phyloP scores from a whole-genome alignment of 2,329 filamentous ascomycete species.

The Neonectria magnoliae region DNA sequence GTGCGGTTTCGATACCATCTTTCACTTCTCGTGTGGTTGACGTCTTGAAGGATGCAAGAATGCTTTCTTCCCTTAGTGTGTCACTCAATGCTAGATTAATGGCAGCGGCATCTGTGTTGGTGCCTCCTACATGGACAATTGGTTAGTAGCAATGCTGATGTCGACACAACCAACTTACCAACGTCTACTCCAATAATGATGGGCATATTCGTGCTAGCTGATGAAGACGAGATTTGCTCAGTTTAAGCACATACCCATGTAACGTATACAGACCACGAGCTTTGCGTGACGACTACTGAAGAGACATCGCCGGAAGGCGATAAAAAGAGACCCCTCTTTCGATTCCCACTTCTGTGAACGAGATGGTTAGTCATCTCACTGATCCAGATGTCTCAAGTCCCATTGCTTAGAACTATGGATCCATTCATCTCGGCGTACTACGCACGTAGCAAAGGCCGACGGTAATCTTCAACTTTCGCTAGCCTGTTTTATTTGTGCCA shows the following conservation, averaged over 20 bases:
- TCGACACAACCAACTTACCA: neutral
- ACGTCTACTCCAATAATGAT: conserved; percentile 26
- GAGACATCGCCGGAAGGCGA: neutral
- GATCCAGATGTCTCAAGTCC: neutral
- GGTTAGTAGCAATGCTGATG: neutral
- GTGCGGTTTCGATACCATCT: conserved; percentile 6
- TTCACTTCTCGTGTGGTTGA: conserved; percentile 12
- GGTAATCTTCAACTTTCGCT: neutral
- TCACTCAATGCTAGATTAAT: conserved; percentile 11
- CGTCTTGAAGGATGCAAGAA: conserved; percentile 12
- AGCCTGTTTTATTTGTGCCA: neutral
- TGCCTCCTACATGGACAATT: conserved; percentile 5
- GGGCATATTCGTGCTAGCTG: conserved; percentile 5
- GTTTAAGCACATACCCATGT: neutral
- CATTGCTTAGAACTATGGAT: neutral
- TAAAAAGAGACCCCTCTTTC: neutral
- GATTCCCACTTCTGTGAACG: neutral
- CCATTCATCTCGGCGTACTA: neutral
- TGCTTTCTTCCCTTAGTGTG: neutral
- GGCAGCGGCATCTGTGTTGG: conserved; percentile 22
- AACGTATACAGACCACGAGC: neutral
- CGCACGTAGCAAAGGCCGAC: neutral
- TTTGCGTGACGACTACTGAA: neutral
- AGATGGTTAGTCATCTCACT: neutral
- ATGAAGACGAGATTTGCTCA: neutral